Percentiles rank a stretch among this genome's conserved stretches.
Conservation (phyloP, 129 eudicot species). For the Chrysanthemum lavandulifolium region DNA sequence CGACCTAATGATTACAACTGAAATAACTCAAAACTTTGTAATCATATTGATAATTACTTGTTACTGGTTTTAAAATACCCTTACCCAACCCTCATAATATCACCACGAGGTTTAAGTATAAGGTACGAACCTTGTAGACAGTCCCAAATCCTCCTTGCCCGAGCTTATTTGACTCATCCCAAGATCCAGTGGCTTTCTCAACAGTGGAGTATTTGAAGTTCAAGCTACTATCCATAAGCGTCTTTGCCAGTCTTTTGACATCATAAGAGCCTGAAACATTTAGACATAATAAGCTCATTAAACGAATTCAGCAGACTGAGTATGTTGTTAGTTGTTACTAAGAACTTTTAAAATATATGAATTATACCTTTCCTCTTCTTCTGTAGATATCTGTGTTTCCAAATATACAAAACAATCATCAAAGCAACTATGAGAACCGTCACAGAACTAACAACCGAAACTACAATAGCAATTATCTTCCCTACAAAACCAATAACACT, state of each 20-base stretch:
- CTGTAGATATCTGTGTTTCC: constrained; percentile 48
- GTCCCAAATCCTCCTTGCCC: constrained; percentile 96
- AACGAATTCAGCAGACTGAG: background rate
- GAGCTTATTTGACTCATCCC: constrained; percentile 76
- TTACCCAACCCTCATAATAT: background rate
- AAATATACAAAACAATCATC: constrained; percentile 43
- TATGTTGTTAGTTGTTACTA: background rate
- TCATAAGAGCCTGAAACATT: constrained; percentile 46
- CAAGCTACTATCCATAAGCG: constrained; percentile 61
- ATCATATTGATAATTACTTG: background rate
- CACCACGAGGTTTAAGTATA: background rate
- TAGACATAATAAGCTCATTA: background rate
- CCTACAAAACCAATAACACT: constrained; percentile 41
- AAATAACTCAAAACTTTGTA: no score
- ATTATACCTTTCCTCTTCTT: constrained; percentile 69
- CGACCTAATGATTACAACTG: no score
- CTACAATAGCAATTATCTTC: constrained; percentile 38
- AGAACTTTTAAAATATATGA: background rate
- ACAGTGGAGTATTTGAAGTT: constrained; percentile 79
- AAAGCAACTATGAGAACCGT: constrained; percentile 47
- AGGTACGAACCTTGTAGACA: constrained; percentile 65
- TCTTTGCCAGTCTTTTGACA: constrained; percentile 55
- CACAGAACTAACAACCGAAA: constrained; percentile 57
- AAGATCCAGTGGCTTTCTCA: constrained; percentile 73
- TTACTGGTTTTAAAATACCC: background rate